Evolutionary conservation across 192 early-diverging fungal genomes (phyloP), one percentile per base, ranked within the genome.

Genomic region (Powellomyces hirtus): DNA sequence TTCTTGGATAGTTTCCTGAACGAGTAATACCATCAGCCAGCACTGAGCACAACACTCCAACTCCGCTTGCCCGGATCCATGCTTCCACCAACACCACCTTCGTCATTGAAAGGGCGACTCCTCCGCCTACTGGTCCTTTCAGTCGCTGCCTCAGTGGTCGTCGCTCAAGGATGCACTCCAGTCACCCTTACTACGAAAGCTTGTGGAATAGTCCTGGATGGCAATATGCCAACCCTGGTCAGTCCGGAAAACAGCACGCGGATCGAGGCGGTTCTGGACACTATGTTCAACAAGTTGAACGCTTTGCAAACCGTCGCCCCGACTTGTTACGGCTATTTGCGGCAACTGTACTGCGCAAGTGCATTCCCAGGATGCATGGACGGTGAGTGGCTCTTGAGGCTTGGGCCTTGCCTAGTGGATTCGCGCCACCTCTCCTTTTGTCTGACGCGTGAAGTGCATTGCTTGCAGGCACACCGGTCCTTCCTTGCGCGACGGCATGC

Each of bases 401-500:
- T 22, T 64, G 29, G 40, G 22, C 27, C 18, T 64, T 24, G 22
- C 45, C n/a, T n/a, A 29, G 16, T n/a, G 16, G n/a, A 38, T 37
- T 37, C 14, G 16, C 38, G 29, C 38, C n/a, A 10, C 13, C 16
- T 16, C 0, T n/a, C 42, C 11, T 44, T 0, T 16, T 36, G 18
- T 38, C 18, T 38, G 18, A 38, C 5, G n/a, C 18, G 55, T n/a
- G 29, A 24, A 5, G 3, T 57, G n/a, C 55, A 57, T 57, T 29
- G 30, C n/a, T n/a, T n/a, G n/a, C 40, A 42, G 64, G 67, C 58
- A 55, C 20, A 8, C n/a, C 67, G 13, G 57, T 38, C 13, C 22
- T 60, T 31, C 67, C 58, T 46, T 69, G 67, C 67, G 67, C 30
- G 34, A 60, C 4, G 7, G 45, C 55, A 56, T 69, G 67, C 44